Evolutionary conservation across 106 monocot genomes (phyloP), one percentile per base, ranked within the genome.

Genomic region (Platanthera zijinensis): DNA sequence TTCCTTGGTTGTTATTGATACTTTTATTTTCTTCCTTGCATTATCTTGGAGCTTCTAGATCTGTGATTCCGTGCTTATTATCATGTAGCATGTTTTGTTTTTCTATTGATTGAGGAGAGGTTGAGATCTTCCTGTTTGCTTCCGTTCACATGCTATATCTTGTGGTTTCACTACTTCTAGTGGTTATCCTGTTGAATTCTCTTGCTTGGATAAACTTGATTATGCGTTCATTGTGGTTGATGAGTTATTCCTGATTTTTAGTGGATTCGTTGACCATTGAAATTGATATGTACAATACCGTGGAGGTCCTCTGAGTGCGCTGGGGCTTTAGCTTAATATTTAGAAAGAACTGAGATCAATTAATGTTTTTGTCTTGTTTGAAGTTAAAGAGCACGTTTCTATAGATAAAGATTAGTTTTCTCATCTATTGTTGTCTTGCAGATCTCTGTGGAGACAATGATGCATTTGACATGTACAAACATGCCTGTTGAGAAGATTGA

Each of bases 401-500:
- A 25, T 70, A 48, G 8, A 70, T 46, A 5, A 5, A 7, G 17
- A 70, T 70, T 48, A 15, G 14, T 48, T 48, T 69, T 70, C 15
- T 70, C 15, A 5, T 39, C 39, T n/a, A 39, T 77, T 71, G 14
- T 19, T 48, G 45, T 51, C 56, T 75, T 74, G 62, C 70, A 95
- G 95, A 66, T 89, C 48, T 95, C 92, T 56, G 91, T 95, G 30
- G 95, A 95, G 77, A 92, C 95, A 21, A 95, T 95, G 95, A 95
- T 95, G 95, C 95, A 95, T 71, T 80, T 95, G 77, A 95, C 95
- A 12, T 95, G 95, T 78, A 95, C 95, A 3, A 95, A 95, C 81
- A 95, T 95, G 95, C 91, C 92, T 1, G 87, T 95, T 39, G 95
- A 95, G 85, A 91, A 92, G 86, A 91, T 95, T 47, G 91, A 95